These are phyloP conservation scores for Agrocybe pediades DNA, from an alignment of 768 basidiomycete genomes.

Conservation along the genomic window DNA sequence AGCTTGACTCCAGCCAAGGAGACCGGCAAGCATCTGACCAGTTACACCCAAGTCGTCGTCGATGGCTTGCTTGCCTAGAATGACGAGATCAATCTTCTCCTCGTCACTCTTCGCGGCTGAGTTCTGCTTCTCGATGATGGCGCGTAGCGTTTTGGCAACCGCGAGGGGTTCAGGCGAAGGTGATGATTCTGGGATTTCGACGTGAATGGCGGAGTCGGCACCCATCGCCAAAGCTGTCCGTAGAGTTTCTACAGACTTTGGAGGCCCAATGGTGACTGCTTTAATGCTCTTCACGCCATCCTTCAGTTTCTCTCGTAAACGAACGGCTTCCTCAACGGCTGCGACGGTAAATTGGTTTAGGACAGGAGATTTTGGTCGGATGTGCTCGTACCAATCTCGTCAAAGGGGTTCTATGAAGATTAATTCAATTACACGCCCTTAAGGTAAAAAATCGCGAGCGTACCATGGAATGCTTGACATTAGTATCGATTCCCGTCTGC, in stretches of 20 bases:
- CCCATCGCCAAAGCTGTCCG: slow-evolving; percentile 98
- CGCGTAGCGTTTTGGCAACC: slow-evolving; percentile 83
- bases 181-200: slow-evolving; percentile 76
- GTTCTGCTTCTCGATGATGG: slow-evolving; percentile 66
- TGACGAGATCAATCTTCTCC: slow-evolving; percentile 77
- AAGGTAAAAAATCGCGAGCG: slow-evolving; percentile 19
- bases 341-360: slow-evolving; percentile 4
- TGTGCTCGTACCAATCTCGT: slow-evolving; percentile 84
- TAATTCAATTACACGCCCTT: background rate
- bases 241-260: slow-evolving; percentile 87
- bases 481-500: slow-evolving; percentile 94
- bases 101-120: slow-evolving; percentile 31
- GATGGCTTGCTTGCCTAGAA: slow-evolving; percentile 97
- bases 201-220: slow-evolving; percentile 89
- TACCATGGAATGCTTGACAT: slow-evolving; percentile 99
- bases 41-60: slow-evolving; percentile 97
- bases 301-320: slow-evolving; percentile 85
- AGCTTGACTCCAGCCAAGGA: slow-evolving; percentile 91
- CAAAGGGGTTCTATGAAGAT: slow-evolving; percentile 84
- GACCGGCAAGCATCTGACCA: slow-evolving; percentile 95
- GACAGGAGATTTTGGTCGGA: background rate
- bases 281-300: slow-evolving; percentile 82
- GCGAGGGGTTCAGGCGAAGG: slow-evolving; percentile 88
- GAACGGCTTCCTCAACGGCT: slow-evolving; percentile 98
- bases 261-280: slow-evolving; percentile 91